Evolutionary conservation across 371 early-diverging fungal genomes (phyloP).

Genomic region (Haplosporangium sp.): DNA sequence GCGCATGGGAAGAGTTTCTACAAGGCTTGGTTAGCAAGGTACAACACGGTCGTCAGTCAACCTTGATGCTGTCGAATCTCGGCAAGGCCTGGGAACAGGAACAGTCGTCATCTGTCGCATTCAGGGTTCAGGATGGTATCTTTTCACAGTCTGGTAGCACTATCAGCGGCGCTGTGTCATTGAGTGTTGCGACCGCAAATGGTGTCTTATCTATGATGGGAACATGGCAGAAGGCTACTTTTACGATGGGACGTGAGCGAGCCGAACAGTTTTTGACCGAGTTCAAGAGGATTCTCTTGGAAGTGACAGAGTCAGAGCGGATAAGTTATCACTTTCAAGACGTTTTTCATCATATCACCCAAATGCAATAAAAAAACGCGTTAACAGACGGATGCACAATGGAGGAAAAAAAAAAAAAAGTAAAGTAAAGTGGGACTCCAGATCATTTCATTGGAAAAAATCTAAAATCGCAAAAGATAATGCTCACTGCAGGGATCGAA

Average conservation of each 20-base stretch:
- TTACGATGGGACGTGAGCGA: slow-evolving; percentile 14
- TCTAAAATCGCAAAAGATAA: no score
- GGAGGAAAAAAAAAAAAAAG: not conserved
- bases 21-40: slow-evolving; percentile 17
- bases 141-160: slow-evolving; percentile 27
- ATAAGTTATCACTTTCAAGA: slow-evolving; percentile 24
- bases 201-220: slow-evolving; percentile 14
- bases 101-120: slow-evolving; percentile 5
- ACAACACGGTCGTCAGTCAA: slow-evolving; percentile 32
- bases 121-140: slow-evolving; percentile 21
- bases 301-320: slow-evolving; percentile 13
- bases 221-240: slow-evolving; percentile 40
- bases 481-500: slow-evolving; percentile 4
- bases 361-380: not conserved
- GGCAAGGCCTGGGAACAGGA: slow-evolving; percentile 44
- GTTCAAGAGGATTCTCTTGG: slow-evolving; percentile 35
- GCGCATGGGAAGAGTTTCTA: slow-evolving; percentile 40
- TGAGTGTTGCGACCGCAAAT: slow-evolving; percentile 34
- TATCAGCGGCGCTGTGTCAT: slow-evolving; percentile 9
- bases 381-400: not conserved
- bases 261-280: slow-evolving; percentile 22
- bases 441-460: no score
- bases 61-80: slow-evolving; percentile 37
- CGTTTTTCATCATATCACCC: not conserved
- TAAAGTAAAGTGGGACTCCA: no score